A percentile compares a stretch with the other conserved stretches of the same genome.
Conservation (phyloP, 208 protist species). For the Porcisia deanei region DNA sequence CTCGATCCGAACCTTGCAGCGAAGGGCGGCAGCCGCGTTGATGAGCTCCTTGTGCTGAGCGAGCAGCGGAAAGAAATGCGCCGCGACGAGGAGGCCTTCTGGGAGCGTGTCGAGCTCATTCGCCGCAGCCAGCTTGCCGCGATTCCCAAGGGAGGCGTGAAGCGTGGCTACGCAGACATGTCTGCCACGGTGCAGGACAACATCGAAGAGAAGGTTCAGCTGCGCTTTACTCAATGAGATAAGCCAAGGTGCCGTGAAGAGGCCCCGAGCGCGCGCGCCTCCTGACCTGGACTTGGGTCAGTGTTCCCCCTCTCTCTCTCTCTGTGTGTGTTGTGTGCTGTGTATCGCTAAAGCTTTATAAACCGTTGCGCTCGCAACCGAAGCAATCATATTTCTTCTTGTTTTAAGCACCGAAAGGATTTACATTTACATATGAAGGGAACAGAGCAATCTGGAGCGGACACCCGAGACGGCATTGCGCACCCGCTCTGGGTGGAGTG, state of each 20-base stretch:
- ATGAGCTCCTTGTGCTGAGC: constrained; percentile 38
- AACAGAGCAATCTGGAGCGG: no score
- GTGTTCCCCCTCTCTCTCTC: not conserved
- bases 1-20: constrained; percentile 4
- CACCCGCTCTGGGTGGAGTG: no score
- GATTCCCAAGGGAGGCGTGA: constrained; percentile 51
- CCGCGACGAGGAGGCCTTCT: constrained; percentile 81
- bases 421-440: no score
- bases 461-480: no score
- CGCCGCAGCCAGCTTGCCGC: constrained; percentile 70
- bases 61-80: constrained; percentile 80
- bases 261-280: not conserved
- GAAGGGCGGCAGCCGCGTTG: constrained; percentile 30
- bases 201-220: constrained; percentile 79
- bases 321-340: no score
- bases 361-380: no score
- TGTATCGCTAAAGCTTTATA: no score
- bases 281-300: not conserved
- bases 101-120: constrained; percentile 88
- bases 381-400: no score
- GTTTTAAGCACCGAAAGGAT: no score
- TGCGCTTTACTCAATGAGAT: constrained; percentile 71
- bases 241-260: not conserved
- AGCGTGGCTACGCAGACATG: constrained; percentile 71
- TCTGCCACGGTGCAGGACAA: constrained; percentile 45